phyloP scores from a whole-genome alignment of 163 green algal genomes.

The Picocystis sp. region DNA sequence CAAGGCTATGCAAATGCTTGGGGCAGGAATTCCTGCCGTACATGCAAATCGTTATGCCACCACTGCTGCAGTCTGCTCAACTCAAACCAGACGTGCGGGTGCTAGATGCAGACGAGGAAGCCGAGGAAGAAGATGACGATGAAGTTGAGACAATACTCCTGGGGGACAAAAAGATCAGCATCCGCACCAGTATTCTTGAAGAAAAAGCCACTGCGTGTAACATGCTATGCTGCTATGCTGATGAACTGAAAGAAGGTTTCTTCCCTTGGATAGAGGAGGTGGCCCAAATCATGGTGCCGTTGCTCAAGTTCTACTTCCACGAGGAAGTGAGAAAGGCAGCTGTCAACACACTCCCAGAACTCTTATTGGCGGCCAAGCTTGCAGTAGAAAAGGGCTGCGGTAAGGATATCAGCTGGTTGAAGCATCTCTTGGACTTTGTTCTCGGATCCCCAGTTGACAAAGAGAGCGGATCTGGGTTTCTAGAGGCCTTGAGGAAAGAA shows the following conservation, averaged over 20 bases:
- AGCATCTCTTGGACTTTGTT: constrained; percentile 22
- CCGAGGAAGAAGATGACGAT: constrained; percentile 34
- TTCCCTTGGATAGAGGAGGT: constrained; percentile 33
- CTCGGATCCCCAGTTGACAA: constrained; percentile 12
- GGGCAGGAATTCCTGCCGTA: constrained; percentile 90
- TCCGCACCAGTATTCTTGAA: constrained; percentile 68
- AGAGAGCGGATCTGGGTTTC: neutral
- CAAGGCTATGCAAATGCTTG: constrained; percentile 89
- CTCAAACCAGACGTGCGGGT: constrained; percentile 73
- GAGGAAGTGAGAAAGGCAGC: constrained; percentile 72
- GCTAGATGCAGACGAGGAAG: constrained; percentile 22
- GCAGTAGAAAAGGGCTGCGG: constrained; percentile 43
- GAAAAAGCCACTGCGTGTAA: constrained; percentile 93
- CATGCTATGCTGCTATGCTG: constrained; percentile 94
- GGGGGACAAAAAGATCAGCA: constrained; percentile 46
- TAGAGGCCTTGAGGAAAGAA: constrained; percentile 55
- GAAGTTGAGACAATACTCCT: constrained; percentile 57
- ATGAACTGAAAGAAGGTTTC: constrained; percentile 79
- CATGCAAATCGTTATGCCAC: constrained; percentile 82
- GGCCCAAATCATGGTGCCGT: constrained; percentile 70
- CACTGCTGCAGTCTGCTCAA: constrained; percentile 52
- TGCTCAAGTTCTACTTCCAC: constrained; percentile 91
- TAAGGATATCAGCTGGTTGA: constrained; percentile 14
- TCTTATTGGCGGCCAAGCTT: constrained; percentile 54
- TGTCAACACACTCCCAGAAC: constrained; percentile 50